Base-by-base conservation (phyloP, 2,329 filamentous ascomycete genomes). In the Graphium sp. region DNA sequence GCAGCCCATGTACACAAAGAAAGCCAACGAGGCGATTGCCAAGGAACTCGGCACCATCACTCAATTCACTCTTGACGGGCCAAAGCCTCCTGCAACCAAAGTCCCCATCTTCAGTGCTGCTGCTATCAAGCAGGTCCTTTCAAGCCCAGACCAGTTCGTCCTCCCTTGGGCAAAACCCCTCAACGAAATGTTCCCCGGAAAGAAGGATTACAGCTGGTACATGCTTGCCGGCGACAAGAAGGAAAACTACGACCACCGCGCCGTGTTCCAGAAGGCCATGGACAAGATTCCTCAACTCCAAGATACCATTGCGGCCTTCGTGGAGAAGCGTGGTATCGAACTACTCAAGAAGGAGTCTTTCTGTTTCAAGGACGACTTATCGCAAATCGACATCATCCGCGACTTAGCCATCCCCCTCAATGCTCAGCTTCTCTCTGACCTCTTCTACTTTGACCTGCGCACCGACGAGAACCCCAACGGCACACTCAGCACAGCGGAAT, bases 341-440 rank as follows among this genome's bases (percentile, higher is more conserved):
- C 38, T 63, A 53, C 46, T 58, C 11, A 35, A 50, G 14, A 48
- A 51, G 34, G 50, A 54, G 38, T 39, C 44, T 0, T 56, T 58
- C 31, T 40, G 34, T 16, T 33, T 58, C 12, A 40, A 41, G 28
- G 38, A 49, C 20, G 51, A 48, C 0, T 45, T 57, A 2, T 41
- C 47, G 33, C 53, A 58, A 36, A 41, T 58, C 17, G 55, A 58
- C 26, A 35, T 58, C 13, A 46, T 58, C 30, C 52, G 55, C 9
- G 66, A 73, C 27, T 60, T 75, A 10, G 66, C 64, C 11, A 71
- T 74, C 34, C 62, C 72, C 8, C 51, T 64, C 1, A 69, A 67
- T 5, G 58, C 67, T 3, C 50, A 60, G 24, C 60, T 66, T 40
- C 53, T 70, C 2, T 58, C 65, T 0, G 61, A 70, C 23, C 48